Evolutionary conservation across 1,284 basidiomycete species (phyloP), one percentile per base, ranked within the genome.

Genomic region (Tylopilus orsonianus): DNA sequence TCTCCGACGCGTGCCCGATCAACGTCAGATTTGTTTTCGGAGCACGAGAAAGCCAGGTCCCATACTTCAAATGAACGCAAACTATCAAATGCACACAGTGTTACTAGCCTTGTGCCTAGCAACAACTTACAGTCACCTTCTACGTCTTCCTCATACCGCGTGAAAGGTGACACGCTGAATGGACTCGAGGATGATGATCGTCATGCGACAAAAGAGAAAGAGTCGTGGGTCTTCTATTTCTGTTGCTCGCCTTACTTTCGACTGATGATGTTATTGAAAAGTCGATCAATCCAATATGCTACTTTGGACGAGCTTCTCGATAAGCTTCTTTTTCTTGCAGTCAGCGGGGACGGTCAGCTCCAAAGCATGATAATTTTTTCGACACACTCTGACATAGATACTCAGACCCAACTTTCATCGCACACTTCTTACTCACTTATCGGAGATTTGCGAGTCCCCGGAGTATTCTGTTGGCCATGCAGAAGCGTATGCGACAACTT

Each of bases 381-480:
- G 29, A 48, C 52, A 26, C 20, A 39, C 51, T 48, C 45, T 59
- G 46, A 48, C 27, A 13, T 49, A 34, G 34, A 44, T 50, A 41
- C 44, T 19, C 49, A 90, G 88, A 91, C 65, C 78, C 85, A 12
- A 75, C 79, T 5, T 91, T 82, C 60, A 80, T 89, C 24, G 80
- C 80, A 2, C 81, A 90, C 65, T 90, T 91, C 65, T 72, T 91
- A 41, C 75, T 91, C 30, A 90, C 87, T 10, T 90, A 87, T 64
- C 83, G 88, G 29, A 75, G 86, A 52, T 91, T 91, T 62, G 77
- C 86, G 37, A 86, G 77, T 39, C 88, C 88, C 12, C 78, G 88
- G 34, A 83, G 75, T 48, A 69, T 91, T 13, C 71, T 91, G n/a
- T 73, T 90, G 41, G 84, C 87, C 5, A 89, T 91, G 85, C 87